Conservation (phyloP, 2,329 filamentous ascomycete genomes). For the Cephalotrichum gorgonifer region DNA sequence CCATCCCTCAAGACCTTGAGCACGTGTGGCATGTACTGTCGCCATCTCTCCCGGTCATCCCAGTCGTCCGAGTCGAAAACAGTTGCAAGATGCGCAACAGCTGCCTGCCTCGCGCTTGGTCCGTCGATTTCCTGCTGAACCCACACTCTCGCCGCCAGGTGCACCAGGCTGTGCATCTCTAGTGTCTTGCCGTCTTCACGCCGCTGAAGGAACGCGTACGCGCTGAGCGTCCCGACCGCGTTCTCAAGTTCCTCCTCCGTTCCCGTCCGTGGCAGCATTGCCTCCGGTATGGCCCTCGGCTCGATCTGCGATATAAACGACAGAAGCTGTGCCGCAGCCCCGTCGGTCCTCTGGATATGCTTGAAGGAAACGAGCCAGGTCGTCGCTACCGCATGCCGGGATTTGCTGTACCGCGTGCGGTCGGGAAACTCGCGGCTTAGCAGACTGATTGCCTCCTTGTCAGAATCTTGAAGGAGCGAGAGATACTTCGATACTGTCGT, state of each 20-base stretch:
- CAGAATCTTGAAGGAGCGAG: slow-evolving; percentile 16
- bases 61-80: neutral
- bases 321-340: slow-evolving; percentile 22
- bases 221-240: slow-evolving; percentile 20
- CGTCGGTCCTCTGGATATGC: slow-evolving; percentile 18
- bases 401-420: slow-evolving; percentile 16
- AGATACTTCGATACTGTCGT: slow-evolving; percentile 20
- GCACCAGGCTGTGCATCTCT: slow-evolving; percentile 26
- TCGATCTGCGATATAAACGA: slow-evolving; percentile 28
- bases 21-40: neutral
- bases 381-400: slow-evolving; percentile 22
- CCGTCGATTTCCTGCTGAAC: neutral
- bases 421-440: slow-evolving; percentile 19
- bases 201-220: slow-evolving; percentile 19
- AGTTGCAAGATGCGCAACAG: neutral
- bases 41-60: neutral
- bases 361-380: slow-evolving; percentile 31
- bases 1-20: neutral
- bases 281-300: slow-evolving; percentile 24
- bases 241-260: slow-evolving; percentile 11
- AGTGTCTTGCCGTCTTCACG: slow-evolving; percentile 14
- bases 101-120: neutral
- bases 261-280: slow-evolving; percentile 15
- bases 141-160: slow-evolving; percentile 20
- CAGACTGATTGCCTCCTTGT: slow-evolving; percentile 13